phyloP scores from a whole-genome alignment of 495 filamentous ascomycete species.

The Lasiosphaeria miniovina region DNA sequence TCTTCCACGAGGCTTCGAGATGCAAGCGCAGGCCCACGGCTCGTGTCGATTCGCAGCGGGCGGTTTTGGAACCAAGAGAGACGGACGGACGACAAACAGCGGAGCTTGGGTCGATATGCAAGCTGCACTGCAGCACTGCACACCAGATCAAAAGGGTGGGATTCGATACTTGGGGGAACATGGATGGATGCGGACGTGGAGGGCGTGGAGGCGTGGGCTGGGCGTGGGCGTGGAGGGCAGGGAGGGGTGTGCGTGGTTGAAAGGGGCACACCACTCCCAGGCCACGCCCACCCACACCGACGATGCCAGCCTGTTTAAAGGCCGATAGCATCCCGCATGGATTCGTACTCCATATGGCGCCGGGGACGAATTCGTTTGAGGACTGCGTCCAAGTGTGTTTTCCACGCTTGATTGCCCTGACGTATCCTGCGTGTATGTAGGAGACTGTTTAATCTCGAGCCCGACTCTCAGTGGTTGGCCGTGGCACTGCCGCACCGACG shows the following conservation, averaged over 20 bases:
- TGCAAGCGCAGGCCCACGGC: slow-evolving; percentile 20
- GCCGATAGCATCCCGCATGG: no score
- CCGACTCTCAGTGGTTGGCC: neutral
- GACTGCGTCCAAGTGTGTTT: neutral
- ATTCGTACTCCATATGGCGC: no score
- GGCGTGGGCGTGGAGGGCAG: slow-evolving; percentile 17
- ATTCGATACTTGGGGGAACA: neutral
- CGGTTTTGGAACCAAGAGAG: slow-evolving; percentile 6
- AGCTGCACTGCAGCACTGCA: slow-evolving; percentile 22
- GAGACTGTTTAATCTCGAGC: no score
- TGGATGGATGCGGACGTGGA: neutral
- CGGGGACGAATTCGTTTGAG: no score
- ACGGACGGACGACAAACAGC: slow-evolving; percentile 8
- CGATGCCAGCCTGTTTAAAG: neutral
- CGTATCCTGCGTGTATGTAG: no score
- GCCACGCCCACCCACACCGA: slow-evolving; percentile 21
- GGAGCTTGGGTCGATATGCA: slow-evolving; percentile 28
- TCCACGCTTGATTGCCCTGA: no score
- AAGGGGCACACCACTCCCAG: neutral
- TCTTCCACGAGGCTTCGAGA: slow-evolving; percentile 27
- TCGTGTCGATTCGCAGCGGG: slow-evolving; percentile 9
- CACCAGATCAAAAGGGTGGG: slow-evolving; percentile 10
- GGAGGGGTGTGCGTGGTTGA: slow-evolving; percentile 2
- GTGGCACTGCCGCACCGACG: slow-evolving; percentile 24
- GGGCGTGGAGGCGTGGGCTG: slow-evolving; percentile 11